A percentile compares a stretch with the other conserved stretches of the same genome.
Evolutionary conservation across 768 basidiomycete species (phyloP).

Genomic region (Butyriboletus loyo): DNA sequence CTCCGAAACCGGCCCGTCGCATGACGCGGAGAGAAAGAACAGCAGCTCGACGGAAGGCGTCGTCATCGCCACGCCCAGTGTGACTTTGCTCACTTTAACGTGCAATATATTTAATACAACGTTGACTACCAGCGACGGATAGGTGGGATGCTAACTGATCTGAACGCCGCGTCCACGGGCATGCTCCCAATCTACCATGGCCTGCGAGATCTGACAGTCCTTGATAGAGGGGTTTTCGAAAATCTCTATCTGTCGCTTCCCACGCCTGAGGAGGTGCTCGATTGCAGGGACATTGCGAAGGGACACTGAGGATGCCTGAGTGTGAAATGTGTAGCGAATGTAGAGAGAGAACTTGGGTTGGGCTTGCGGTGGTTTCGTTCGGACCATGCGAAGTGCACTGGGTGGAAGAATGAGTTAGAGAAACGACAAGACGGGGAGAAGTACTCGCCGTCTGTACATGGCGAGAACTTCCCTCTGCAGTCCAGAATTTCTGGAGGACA

Average conservation of each 20-base stretch:
- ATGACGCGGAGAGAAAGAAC: constrained; percentile 23
- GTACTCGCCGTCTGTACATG: constrained; percentile 53
- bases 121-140: background rate
- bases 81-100: constrained; percentile 3
- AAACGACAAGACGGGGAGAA: background rate
- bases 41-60: constrained; percentile 13
- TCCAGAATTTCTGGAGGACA: constrained; percentile 41
- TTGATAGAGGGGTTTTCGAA: constrained; percentile 65
- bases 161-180: constrained; percentile 15
- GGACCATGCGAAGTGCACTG: constrained; percentile 76
- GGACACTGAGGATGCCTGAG: constrained; percentile 56
- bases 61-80: background rate
- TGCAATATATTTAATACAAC: constrained; percentile 3
- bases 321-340: constrained; percentile 67
- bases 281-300: constrained; percentile 66
- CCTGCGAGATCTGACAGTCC: constrained; percentile 71
- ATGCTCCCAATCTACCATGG: constrained; percentile 66
- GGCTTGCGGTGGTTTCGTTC: constrained; percentile 57
- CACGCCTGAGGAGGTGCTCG: constrained; percentile 74
- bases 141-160: constrained; percentile 11
- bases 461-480: constrained; percentile 51
- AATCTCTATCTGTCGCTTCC: constrained; percentile 62
- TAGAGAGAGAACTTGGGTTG: constrained; percentile 66
- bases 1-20: constrained; percentile 8
- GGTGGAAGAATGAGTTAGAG: constrained; percentile 5